These are phyloP conservation scores for Leishmania braziliensis DNA, from an alignment of 208 protist genomes.

Conservation along the genomic window DNA sequence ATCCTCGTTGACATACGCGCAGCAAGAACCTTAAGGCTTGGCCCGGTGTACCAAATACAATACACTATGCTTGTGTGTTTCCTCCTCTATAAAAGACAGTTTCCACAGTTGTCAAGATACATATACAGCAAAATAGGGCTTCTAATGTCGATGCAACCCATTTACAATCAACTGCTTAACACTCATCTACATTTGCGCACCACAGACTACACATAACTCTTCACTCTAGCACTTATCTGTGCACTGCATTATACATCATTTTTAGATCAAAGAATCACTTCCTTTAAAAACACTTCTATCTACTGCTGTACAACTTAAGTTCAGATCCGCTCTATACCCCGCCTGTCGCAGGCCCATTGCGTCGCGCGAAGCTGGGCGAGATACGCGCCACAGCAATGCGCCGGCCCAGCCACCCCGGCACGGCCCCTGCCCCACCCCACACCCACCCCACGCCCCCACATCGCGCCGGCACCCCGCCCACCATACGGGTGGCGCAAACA, in stretches of 20 bases:
- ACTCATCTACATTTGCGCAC: not conserved
- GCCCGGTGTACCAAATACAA: not conserved
- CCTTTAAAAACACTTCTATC: too few species aligned
- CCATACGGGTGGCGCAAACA: too few species aligned
- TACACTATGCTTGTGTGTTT: not conserved
- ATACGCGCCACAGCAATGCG: too few species aligned
- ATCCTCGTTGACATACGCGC: not conserved
- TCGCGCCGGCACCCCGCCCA: too few species aligned
- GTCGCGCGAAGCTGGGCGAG: too few species aligned
- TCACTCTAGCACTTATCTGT: not conserved
- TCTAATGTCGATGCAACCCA: not conserved
- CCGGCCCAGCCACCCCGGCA: too few species aligned
- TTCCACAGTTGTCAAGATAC: not conserved
- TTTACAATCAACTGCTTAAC: not conserved
- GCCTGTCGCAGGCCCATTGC: too few species aligned
- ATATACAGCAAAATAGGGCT: not conserved
- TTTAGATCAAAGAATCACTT: not conserved
- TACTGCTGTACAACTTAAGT: too few species aligned
- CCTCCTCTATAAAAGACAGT: not conserved
- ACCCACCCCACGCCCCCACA: too few species aligned
- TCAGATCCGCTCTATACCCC: too few species aligned
- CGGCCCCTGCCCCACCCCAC: too few species aligned
- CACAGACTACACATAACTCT: not conserved
- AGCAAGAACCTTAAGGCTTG: too few species aligned
- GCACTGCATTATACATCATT: not conserved